These are phyloP conservation scores for Plectosphaerella cucumerina DNA, from an alignment of 2,329 filamentous ascomycete species.

Conservation along the genomic window DNA sequence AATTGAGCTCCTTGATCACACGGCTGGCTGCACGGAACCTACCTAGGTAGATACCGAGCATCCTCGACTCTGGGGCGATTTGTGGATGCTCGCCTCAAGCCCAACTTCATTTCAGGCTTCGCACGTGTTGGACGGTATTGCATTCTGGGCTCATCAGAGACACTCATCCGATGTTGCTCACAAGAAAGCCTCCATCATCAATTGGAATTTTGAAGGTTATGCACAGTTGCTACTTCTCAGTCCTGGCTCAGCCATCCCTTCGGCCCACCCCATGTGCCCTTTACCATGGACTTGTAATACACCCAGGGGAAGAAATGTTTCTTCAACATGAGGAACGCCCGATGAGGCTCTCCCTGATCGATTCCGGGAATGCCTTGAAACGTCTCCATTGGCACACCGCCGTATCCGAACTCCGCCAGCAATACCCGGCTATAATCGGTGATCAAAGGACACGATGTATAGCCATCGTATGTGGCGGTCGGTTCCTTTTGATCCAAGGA, in stretches of 20 bases:
- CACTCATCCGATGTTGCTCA: too few species aligned
- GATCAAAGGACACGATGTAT: constrained; percentile 40
- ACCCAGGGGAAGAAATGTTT: constrained; percentile 33
- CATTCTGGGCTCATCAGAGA: too few species aligned
- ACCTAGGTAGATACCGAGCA: too few species aligned
- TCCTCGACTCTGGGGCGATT: too few species aligned
- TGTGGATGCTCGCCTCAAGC: too few species aligned
- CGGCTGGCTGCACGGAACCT: too few species aligned
- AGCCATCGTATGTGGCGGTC: constrained; percentile 34
- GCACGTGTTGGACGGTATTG: too few species aligned
- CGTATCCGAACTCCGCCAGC: constrained; percentile 45
- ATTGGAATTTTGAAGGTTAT: too few species aligned
- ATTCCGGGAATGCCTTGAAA: constrained; percentile 26
- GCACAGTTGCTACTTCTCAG: too few species aligned
- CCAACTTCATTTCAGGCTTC: too few species aligned
- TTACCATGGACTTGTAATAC: background rate
- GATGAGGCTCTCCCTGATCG: constrained; percentile 33
- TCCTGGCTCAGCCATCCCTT: background rate
- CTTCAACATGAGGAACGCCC: constrained; percentile 37
- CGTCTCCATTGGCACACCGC: constrained; percentile 39
- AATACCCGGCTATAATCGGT: constrained; percentile 40
- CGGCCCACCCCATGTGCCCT: background rate
- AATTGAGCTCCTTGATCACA: too few species aligned
- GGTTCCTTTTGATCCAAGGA: constrained; percentile 27
- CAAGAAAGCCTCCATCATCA: too few species aligned